A percentile compares a stretch with the other conserved stretches of the same genome.
phyloP scores from a whole-genome alignment of 192 early-diverging fungal genomes.

The Coemansia sp. region DNA sequence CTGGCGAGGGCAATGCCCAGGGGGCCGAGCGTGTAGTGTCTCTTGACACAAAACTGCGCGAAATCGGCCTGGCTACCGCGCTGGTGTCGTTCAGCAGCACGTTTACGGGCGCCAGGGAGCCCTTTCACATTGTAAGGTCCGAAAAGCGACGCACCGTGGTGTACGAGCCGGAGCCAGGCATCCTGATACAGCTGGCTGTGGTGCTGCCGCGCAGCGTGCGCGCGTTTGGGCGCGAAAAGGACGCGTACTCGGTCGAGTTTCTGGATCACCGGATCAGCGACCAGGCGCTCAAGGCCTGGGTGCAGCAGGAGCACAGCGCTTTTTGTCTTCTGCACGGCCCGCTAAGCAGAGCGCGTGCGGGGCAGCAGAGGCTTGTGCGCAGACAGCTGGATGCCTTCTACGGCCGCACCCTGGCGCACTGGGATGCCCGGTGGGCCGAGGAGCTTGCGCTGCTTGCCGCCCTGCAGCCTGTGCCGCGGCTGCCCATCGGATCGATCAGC shows the following conservation, averaged over 20 bases:
- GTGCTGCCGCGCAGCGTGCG: slow-evolving; percentile 33
- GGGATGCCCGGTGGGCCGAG: slow-evolving; percentile 33
- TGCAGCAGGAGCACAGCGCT: slow-evolving; percentile 31
- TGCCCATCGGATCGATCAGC: slow-evolving; percentile 36
- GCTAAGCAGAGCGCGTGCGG: neutral
- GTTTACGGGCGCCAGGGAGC: slow-evolving; percentile 9
- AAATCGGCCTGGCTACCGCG: slow-evolving; percentile 71
- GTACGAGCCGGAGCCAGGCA: slow-evolving; percentile 31
- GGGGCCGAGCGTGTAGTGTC: slow-evolving; percentile 57
- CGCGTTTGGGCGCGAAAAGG: slow-evolving; percentile 35
- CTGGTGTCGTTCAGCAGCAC: slow-evolving; percentile 61
- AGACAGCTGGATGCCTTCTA: slow-evolving; percentile 39
- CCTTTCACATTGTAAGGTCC: slow-evolving; percentile 33
- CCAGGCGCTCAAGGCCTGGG: slow-evolving; percentile 23
- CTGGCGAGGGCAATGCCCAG: slow-evolving; percentile 1
- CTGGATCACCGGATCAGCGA: slow-evolving; percentile 30
- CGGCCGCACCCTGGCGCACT: slow-evolving; percentile 28
- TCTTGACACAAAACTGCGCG: slow-evolving; percentile 68
- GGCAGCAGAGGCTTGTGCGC: slow-evolving; percentile 8
- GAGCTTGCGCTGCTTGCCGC: slow-evolving; percentile 35
- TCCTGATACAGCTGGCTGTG: slow-evolving; percentile 29
- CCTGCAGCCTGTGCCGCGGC: slow-evolving; percentile 23
- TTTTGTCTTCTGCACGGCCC: slow-evolving; percentile 30
- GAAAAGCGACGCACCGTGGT: slow-evolving; percentile 43
- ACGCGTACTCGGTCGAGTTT: slow-evolving; percentile 42